Evolutionary conservation across 2,329 filamentous ascomycete genomes (phyloP), one percentile per base, ranked within the genome.

Genomic region (Colletotrichum destructivum): DNA sequence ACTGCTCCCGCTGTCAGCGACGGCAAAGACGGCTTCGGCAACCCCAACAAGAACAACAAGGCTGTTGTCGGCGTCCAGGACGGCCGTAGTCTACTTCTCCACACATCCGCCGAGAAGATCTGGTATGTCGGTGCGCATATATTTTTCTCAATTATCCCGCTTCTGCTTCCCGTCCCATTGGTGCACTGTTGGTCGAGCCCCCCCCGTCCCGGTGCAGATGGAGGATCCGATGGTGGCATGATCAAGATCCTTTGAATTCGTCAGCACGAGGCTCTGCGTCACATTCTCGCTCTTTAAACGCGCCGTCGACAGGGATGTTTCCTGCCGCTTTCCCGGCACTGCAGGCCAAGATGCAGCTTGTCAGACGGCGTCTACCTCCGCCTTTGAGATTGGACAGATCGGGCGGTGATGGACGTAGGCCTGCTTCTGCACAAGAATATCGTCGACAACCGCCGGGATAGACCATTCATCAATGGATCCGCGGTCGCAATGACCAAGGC

Each of bases 81-180:
- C 42, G 6, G 6, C 44, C 38, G 21, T 26, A 21, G 55, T 26
- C n/a, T 55, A 23, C 66, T 72, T 72, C 69, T 72, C 69, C 65
- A 72, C 69, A 72, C 38, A 64, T 69, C 42, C 69, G 35, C 59
- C 69, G n/a, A 60, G 46, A 54, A 69, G 65, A 40, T 60, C 54
- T 60, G 69, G 69, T 72, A 69, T 59, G 69, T 72, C 62, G 60
- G 47, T 71, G 65, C 59, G 51, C 64, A 52, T 59, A 56, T 59
- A 18, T 71, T 57, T 38, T 46, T 38, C 44, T 66, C 38, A 23
- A n/a, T 49, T 38, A 11, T n/a, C 38, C 23, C 47, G 13, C 31
- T 4, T 49, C 4, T 42, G 26, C n/a, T 35, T 13, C 13, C 26
- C 23, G 35, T 35, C 35, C 35, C 8, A 63, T 69, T 56, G 60